Evolutionary conservation across 345 rosid genomes (phyloP).

Genomic region (Hirschfeldia incana): DNA sequence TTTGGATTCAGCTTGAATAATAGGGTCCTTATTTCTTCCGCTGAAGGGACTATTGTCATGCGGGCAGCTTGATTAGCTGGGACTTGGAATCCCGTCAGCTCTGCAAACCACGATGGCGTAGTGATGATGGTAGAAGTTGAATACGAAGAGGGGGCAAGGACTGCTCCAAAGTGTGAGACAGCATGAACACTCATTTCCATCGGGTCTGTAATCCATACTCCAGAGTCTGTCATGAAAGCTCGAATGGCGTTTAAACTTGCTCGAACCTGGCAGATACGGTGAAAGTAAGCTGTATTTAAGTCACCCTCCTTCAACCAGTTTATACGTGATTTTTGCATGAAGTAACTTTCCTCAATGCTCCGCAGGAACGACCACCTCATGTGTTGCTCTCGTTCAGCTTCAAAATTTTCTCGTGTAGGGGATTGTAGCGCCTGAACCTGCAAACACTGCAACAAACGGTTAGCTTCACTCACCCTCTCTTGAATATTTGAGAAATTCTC

Average conservation of each 20-base stretch:
- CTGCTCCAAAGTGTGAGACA: neutral
- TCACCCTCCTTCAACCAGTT: too few species aligned
- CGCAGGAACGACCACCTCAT: too few species aligned
- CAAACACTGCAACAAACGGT: too few species aligned
- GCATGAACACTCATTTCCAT: neutral
- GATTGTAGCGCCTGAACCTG: too few species aligned
- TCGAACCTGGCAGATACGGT: neutral
- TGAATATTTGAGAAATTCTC: too few species aligned
- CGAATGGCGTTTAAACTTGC: neutral
- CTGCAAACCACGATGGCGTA: neutral
- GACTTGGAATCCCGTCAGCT: neutral
- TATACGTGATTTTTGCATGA: too few species aligned
- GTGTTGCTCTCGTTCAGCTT: too few species aligned
- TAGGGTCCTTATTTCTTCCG: neutral
- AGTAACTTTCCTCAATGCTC: too few species aligned
- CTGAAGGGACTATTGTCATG: neutral
- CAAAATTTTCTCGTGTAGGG: too few species aligned
- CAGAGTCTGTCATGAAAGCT: neutral
- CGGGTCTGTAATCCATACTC: neutral
- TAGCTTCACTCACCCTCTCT: too few species aligned
- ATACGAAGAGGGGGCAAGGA: neutral
- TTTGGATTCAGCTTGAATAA: neutral
- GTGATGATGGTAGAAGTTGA: neutral
- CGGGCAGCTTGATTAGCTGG: accelerated
- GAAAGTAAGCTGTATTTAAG: too few species aligned